phyloP scores from a whole-genome alignment of 768 basidiomycete species.

The Serendipita indica region DNA sequence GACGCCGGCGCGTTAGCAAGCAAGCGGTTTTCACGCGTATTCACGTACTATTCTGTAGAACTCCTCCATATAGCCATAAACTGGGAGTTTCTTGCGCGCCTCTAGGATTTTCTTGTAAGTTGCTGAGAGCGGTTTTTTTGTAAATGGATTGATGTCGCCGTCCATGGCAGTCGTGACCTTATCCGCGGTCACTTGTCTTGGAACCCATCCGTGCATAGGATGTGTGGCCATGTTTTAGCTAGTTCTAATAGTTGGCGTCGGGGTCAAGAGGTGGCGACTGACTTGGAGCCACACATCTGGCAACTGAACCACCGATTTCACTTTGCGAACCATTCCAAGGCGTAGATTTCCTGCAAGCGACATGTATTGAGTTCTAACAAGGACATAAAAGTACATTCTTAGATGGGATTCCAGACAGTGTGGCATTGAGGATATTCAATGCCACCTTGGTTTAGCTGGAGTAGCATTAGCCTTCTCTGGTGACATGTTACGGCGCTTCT shows the following conservation, averaged over 20 bases:
- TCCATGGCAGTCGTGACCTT: slow-evolving; percentile 63
- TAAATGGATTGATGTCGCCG: slow-evolving; percentile 78
- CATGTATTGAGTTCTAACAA: too few relatives aligned
- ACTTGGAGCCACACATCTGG: neutral
- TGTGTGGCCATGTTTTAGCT: slow-evolving; percentile 17
- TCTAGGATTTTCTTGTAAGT: slow-evolving; percentile 81
- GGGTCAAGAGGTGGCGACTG: neutral
- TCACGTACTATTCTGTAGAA: slow-evolving; percentile 73
- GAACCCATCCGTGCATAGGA: slow-evolving; percentile 60
- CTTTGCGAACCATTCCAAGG: too few relatives aligned
- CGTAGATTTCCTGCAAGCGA: too few relatives aligned
- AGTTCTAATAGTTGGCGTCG: neutral
- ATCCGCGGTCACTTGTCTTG: slow-evolving; percentile 47
- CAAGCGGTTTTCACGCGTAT: slow-evolving; percentile 3
- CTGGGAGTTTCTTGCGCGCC: slow-evolving; percentile 75
- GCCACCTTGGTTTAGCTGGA: too few relatives aligned
- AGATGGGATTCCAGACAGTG: too few relatives aligned
- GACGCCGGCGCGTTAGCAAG: slow-evolving; percentile 9
- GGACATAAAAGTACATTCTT: too few relatives aligned
- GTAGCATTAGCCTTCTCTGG: too few relatives aligned
- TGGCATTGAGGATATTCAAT: too few relatives aligned
- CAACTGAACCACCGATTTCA: too few relatives aligned
- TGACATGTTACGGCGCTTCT: too few relatives aligned
- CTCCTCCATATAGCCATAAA: slow-evolving; percentile 83
- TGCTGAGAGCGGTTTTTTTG: slow-evolving; percentile 54